phyloP scores from a whole-genome alignment of 2,329 filamentous ascomycete species.

The Ophiostoma tasmaniense region DNA sequence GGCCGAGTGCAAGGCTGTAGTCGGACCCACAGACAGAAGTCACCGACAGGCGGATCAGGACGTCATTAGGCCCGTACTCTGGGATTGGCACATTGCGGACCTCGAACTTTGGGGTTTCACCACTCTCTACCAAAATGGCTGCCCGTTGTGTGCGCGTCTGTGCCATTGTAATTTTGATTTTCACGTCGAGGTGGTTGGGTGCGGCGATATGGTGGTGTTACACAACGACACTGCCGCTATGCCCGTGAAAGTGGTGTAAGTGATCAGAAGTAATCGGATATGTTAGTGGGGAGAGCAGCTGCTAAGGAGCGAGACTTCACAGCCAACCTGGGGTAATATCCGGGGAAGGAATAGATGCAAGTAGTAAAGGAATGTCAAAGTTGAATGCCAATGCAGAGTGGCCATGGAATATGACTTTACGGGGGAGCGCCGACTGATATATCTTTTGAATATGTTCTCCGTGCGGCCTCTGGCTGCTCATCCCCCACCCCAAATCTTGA shows the following conservation, averaged over 20 bases:
- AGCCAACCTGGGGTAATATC: background rate
- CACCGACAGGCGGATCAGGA: conserved; percentile 30
- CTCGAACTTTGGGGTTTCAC: conserved; percentile 20
- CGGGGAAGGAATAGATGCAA: background rate
- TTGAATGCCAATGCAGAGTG: background rate
- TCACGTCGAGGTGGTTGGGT: background rate
- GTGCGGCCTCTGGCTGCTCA: background rate
- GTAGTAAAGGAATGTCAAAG: too few species aligned
- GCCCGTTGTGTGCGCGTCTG: background rate
- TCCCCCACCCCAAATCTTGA: background rate
- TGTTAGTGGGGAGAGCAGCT: background rate
- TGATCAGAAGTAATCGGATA: background rate
- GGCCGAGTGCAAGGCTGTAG: conserved; percentile 30
- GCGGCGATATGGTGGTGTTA: background rate
- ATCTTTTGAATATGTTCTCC: background rate
- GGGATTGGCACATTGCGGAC: conserved; percentile 24
- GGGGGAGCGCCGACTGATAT: background rate
- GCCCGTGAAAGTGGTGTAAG: background rate
- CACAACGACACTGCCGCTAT: background rate
- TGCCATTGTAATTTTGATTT: background rate
- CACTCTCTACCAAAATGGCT: conserved; percentile 7
- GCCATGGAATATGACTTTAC: background rate
- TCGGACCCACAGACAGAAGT: conserved; percentile 35
- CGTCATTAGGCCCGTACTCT: conserved; percentile 25
- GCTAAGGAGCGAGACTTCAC: background rate